Conservation (phyloP, 2,329 filamentous ascomycete species). For the Botrytis byssoidea region DNA sequence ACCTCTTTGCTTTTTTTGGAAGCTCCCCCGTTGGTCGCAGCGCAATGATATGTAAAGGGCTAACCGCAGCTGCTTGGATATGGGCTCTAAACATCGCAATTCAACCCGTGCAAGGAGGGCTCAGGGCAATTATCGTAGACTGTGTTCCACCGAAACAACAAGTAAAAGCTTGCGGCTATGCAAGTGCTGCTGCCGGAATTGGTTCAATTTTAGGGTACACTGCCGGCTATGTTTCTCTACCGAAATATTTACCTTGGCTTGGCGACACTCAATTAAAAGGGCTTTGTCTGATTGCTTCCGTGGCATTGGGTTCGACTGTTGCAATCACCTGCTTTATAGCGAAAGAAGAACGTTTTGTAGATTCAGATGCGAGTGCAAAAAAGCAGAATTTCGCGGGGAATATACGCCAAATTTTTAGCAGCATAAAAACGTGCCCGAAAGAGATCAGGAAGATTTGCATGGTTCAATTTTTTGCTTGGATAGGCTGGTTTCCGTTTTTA, state of each 20-base stretch:
- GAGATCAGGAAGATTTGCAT: constrained; percentile 28
- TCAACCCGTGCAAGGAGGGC: constrained; percentile 39
- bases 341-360: constrained; percentile 21
- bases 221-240: constrained; percentile 29
- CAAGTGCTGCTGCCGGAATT: constrained; percentile 34
- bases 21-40: background rate
- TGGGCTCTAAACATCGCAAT: constrained; percentile 38
- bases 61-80: constrained; percentile 31
- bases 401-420: constrained; percentile 11
- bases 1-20: constrained; percentile 4
- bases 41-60: constrained; percentile 5
- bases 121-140: constrained; percentile 40
- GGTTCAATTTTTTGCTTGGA: constrained; percentile 38
- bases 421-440: constrained; percentile 17
- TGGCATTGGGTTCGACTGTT: constrained; percentile 24
- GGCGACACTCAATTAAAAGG: constrained; percentile 32
- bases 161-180: constrained; percentile 36
- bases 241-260: constrained; percentile 26
- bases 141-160: constrained; percentile 38
- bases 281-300: constrained; percentile 29
- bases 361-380: background rate
- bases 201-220: constrained; percentile 39
- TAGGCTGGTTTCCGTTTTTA: constrained; percentile 42
- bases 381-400: constrained; percentile 7
- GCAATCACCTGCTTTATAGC: constrained; percentile 19